Conservation (phyloP, 805 yeast genomes). For the Komagataella phaffii region DNA sequence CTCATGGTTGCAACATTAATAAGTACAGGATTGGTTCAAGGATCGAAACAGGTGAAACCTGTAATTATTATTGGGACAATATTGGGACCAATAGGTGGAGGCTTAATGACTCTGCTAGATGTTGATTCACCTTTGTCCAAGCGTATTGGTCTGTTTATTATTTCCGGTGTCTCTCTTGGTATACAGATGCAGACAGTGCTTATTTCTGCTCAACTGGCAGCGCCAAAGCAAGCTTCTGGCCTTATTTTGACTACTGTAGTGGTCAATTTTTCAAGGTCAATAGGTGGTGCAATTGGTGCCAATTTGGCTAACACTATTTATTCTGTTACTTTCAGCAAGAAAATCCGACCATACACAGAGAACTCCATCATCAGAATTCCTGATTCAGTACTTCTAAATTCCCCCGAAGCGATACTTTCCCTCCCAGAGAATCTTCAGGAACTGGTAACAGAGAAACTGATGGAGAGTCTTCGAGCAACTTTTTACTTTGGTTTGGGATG, state of each 20-base stretch:
- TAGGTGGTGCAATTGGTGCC: conserved; percentile 32
- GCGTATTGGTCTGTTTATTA: conserved; percentile 30
- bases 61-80: conserved; percentile 22
- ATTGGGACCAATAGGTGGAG: conserved; percentile 30
- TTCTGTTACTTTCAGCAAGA: conserved; percentile 14
- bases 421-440: conserved; percentile 6
- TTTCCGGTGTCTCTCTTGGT: conserved; percentile 36
- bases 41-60: conserved; percentile 26
- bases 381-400: neutral
- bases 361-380: neutral
- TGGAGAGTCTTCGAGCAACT: conserved; percentile 24
- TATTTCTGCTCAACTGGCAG: conserved; percentile 30
- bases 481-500: conserved; percentile 27
- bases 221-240: conserved; percentile 38
- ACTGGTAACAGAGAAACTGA: conserved; percentile 10
- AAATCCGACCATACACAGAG: conserved; percentile 4
- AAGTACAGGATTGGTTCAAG: conserved; percentile 24
- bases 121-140: conserved; percentile 21
- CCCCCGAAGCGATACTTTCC: neutral
- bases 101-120: conserved; percentile 26
- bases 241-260: conserved; percentile 33
- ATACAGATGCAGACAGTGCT: conserved; percentile 29
- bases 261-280: conserved; percentile 26
- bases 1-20: conserved; percentile 24
- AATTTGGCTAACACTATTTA: conserved; percentile 28